A percentile compares a stretch with the other conserved stretches of the same genome.
phyloP scores from a whole-genome alignment of 768 basidiomycete genomes.

The Rossbeevera mucosa region DNA sequence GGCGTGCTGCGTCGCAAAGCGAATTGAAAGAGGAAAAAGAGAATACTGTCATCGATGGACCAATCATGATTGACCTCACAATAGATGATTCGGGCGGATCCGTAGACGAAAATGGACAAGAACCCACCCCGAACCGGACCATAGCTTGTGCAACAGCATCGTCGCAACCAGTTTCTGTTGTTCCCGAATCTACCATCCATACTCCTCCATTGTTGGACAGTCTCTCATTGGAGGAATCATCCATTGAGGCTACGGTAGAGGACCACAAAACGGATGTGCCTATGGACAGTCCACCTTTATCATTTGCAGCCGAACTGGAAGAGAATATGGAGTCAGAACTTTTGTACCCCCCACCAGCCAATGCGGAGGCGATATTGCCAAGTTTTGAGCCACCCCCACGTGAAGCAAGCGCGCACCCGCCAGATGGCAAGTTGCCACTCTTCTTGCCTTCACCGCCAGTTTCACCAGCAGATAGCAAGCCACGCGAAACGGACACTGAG shows the following conservation, averaged over 20 bases:
- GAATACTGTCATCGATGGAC: conserved; percentile 4
- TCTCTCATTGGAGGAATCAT: conserved; percentile 20
- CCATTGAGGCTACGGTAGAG: not conserved
- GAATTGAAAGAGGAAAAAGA: conserved; percentile 1
- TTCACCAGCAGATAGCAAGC: conserved; percentile 26
- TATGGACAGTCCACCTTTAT: conserved; percentile 19
- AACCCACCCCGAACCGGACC: conserved; percentile 7
- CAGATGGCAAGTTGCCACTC: conserved; percentile 35
- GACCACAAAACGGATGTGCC: conserved; percentile 15
- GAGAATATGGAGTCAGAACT: conserved; percentile 11
- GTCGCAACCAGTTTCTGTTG: conserved; percentile 5
- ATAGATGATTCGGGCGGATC: conserved; percentile 22
- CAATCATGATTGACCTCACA: conserved; percentile 28
- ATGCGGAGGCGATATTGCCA: conserved; percentile 1
- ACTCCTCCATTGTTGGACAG: conserved; percentile 19
- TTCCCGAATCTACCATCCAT: conserved; percentile 9
- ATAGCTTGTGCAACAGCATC: conserved; percentile 1
- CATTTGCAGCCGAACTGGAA: conserved; percentile 2
- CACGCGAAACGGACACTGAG: conserved; percentile 21
- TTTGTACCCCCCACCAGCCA: conserved; percentile 3
- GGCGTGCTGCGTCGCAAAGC: not conserved
- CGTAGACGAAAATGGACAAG: conserved; percentile 9
- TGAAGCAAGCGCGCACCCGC: conserved; percentile 8
- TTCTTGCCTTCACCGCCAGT: conserved; percentile 46
- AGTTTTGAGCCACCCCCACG: conserved; percentile 7